Conservation (phyloP, 176 grass and related monocot genomes). For the Microstegium vimineum region DNA sequence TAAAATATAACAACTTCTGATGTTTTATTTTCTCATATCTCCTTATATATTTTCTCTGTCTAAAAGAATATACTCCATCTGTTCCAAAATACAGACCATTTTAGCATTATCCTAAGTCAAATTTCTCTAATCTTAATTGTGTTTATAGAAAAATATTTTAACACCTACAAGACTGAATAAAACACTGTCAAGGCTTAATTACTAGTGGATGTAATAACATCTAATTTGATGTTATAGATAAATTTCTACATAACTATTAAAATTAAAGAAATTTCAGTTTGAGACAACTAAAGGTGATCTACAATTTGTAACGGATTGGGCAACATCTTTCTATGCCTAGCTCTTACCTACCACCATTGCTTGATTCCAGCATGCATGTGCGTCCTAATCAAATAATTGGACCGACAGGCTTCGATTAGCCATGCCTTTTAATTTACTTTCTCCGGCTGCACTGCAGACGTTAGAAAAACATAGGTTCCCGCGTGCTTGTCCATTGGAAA, state of each 20-base stretch:
- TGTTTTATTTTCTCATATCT: neutral
- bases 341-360: conserved; percentile 36
- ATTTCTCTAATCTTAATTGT: too few relatives aligned
- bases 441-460: neutral
- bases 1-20: too few relatives aligned
- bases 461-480: neutral
- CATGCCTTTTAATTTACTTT: conserved; percentile 7
- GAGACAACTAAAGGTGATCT: neutral
- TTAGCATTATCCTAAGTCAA: neutral
- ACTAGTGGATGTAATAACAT: neutral
- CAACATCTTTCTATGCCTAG: neutral
- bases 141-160: neutral
- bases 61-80: too few relatives aligned
- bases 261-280: neutral
- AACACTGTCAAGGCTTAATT: too few relatives aligned
- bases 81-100: neutral
- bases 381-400: conserved; percentile 34
- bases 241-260: neutral
- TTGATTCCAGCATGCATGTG: conserved; percentile 15
- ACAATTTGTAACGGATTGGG: neutral
- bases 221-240: neutral
- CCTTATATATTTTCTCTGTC: too few relatives aligned
- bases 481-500: conserved; percentile 14
- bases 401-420: conserved; percentile 2
- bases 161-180: neutral